Evolutionary conservation across 225 moss, liverwort and hornwort species (phyloP).

Genomic region (Asterella californica): DNA sequence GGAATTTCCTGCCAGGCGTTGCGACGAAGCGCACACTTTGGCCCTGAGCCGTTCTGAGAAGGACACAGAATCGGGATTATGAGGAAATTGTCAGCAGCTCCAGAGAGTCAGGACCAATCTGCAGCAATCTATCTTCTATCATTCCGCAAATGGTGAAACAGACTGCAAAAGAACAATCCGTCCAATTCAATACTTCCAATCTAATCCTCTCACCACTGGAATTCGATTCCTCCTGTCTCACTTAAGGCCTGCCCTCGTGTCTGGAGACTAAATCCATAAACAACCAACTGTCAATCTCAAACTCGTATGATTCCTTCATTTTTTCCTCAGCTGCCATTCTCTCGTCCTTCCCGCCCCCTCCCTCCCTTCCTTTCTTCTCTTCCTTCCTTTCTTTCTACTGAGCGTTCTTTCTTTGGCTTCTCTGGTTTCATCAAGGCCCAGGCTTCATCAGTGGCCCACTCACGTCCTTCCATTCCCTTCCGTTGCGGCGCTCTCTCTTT

Average conservation of each 20-base stretch:
- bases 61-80: background rate
- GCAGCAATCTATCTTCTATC: background rate
- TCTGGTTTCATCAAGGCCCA: background rate
- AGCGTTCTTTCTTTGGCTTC: background rate
- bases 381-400: background rate
- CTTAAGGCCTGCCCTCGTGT: background rate
- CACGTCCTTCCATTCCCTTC: background rate
- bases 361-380: background rate
- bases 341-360: background rate
- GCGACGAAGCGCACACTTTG: no score
- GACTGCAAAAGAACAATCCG: background rate
- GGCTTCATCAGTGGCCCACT: background rate
- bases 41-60: background rate
- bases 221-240: background rate
- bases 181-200: background rate
- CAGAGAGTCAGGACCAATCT: background rate
- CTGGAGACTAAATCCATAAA: background rate
- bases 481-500: background rate
- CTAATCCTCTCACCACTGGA: background rate
- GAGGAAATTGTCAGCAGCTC: background rate
- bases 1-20: background rate
- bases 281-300: background rate
- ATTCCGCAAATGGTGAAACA: background rate
- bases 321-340: constrained; percentile 17
- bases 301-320: background rate